A percentile compares a stretch with the other conserved stretches of the same genome.
Evolutionary conservation across 106 monocot species (phyloP).

Genomic region (Dioscorea zingiberensis): DNA sequence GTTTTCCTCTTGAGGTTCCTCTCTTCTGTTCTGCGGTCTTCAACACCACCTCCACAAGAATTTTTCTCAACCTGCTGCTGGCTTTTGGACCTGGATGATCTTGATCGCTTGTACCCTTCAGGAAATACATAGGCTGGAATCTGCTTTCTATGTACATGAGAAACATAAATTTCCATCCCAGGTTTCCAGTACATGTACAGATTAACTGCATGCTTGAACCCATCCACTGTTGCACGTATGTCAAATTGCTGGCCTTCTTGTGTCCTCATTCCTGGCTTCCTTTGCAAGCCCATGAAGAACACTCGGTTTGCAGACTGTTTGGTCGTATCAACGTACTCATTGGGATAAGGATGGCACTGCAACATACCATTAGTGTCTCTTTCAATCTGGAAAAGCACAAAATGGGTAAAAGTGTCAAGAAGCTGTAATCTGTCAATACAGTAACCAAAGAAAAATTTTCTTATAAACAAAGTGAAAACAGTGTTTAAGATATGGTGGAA

Average conservation of each 20-base stretch:
- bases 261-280: slow-evolving; percentile 46
- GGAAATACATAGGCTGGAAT: slow-evolving; percentile 91
- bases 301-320: slow-evolving; percentile 59
- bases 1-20: slow-evolving; percentile 33
- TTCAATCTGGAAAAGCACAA: slow-evolving; percentile 57
- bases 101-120: slow-evolving; percentile 61
- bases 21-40: slow-evolving; percentile 11
- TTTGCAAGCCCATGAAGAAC: slow-evolving; percentile 73
- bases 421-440: neutral
- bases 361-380: slow-evolving; percentile 82
- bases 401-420: slow-evolving; percentile 2
- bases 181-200: slow-evolving; percentile 80
- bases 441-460: too few species aligned
- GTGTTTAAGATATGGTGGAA: neutral
- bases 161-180: slow-evolving; percentile 75
- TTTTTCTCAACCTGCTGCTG: slow-evolving; percentile 15
- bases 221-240: slow-evolving; percentile 81
- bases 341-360: slow-evolving; percentile 79
- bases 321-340: slow-evolving; percentile 51
- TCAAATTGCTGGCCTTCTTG: slow-evolving; percentile 81
- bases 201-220: slow-evolving; percentile 68
- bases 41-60: slow-evolving; percentile 9
- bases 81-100: slow-evolving; percentile 17
- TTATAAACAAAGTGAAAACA: neutral
- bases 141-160: slow-evolving; percentile 79